Percentiles rank a stretch among this genome's conserved stretches.
Evolutionary conservation across 805 yeast species (phyloP).

Genomic region (Metschnikowia santaceciliae): DNA sequence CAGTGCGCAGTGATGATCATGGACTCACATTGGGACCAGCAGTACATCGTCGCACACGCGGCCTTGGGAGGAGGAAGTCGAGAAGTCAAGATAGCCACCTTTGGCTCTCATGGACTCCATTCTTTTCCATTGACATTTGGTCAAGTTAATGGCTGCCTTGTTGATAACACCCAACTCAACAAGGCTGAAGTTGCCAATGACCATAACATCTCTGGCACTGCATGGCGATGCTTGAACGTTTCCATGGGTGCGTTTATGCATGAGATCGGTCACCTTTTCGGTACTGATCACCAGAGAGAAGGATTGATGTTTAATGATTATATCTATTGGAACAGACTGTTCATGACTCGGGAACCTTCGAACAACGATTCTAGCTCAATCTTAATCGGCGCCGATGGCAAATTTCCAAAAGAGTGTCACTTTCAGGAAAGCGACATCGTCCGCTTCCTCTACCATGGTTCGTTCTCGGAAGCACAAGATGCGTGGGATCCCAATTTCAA

Average conservation of each 20-base stretch:
- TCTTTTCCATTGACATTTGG: constrained; percentile 90
- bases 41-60: constrained; percentile 78
- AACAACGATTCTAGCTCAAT: constrained; percentile 46
- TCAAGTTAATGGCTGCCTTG: constrained; percentile 60
- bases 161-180: constrained; percentile 65
- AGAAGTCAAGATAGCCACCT: constrained; percentile 73
- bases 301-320: constrained; percentile 93
- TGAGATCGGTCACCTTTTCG: constrained; percentile 87
- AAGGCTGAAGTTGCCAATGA: constrained; percentile 85
- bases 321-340: constrained; percentile 73
- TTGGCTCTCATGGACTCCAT: constrained; percentile 89
- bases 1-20: constrained; percentile 83
- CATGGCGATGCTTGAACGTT: constrained; percentile 85
- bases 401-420: constrained; percentile 61
- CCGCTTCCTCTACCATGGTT: constrained; percentile 76
- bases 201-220: constrained; percentile 73
- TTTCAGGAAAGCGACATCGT: constrained; percentile 84
- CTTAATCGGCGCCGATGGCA: constrained; percentile 34
- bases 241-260: constrained; percentile 94
- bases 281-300: constrained; percentile 85
- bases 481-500: constrained; percentile 39
- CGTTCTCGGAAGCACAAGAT: constrained; percentile 71
- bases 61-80: constrained; percentile 89
- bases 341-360: constrained; percentile 61
- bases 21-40: constrained; percentile 81